Percentiles rank a stretch among this genome's conserved stretches.
Conservation (phyloP, 176 grass and related monocot species). For the Aegilops sharonensis region DNA sequence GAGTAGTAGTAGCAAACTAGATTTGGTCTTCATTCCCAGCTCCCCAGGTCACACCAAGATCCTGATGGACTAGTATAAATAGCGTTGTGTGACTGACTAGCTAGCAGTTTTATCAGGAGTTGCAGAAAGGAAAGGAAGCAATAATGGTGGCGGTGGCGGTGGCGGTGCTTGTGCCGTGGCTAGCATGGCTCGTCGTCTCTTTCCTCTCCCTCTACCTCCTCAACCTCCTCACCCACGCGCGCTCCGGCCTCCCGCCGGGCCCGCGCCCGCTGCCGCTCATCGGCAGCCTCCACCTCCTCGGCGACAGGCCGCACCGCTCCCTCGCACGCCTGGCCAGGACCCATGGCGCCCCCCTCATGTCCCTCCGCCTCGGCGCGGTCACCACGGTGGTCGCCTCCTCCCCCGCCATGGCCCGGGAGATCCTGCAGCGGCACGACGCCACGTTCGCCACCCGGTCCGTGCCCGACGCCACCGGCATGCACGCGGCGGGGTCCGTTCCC, state of each 20-base stretch:
- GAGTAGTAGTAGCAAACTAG: too few species aligned
- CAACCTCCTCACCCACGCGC: neutral
- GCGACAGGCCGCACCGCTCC: slow-evolving; percentile 27
- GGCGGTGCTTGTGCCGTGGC: neutral
- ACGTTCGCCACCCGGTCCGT: neutral
- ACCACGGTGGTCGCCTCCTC: slow-evolving; percentile 36
- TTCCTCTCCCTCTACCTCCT: neutral
- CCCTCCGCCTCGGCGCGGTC: slow-evolving; percentile 30
- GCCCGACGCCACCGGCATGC: neutral
- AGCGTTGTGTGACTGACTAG: too few species aligned
- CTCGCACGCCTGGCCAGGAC: slow-evolving; percentile 21
- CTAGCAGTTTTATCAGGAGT: too few species aligned
- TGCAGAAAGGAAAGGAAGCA: neutral
- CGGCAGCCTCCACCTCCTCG: slow-evolving; percentile 30
- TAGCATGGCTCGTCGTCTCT: slow-evolving; percentile 16
- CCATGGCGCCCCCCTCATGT: slow-evolving; percentile 28
- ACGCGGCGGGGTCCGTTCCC: neutral
- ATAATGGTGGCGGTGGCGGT: neutral
- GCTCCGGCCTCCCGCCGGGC: slow-evolving; percentile 4
- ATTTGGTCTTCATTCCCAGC: too few species aligned
- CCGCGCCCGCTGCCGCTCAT: slow-evolving; percentile 18
- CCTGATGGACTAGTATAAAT: too few species aligned
- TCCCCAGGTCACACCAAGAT: too few species aligned
- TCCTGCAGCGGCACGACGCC: slow-evolving; percentile 44
- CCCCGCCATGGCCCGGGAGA: neutral